These are phyloP conservation scores for Handroanthus guayacan DNA, from an alignment of 257 asterid genomes.

Conservation along the genomic window DNA sequence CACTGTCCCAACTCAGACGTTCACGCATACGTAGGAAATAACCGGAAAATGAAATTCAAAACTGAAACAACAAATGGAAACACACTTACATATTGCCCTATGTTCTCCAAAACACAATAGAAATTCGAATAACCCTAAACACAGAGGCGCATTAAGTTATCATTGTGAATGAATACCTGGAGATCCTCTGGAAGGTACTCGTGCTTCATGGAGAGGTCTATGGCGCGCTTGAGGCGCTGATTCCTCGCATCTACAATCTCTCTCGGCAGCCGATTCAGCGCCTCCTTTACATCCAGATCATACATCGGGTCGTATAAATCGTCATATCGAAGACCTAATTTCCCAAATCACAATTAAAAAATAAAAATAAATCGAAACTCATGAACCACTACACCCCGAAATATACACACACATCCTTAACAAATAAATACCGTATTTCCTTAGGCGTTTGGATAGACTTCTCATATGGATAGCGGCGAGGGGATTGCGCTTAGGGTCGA, in stretches of 20 bases:
- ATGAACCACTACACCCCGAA: not conserved
- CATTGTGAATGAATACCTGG: constrained; percentile 54
- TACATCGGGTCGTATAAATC: constrained; percentile 82
- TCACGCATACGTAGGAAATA: constrained; percentile 2
- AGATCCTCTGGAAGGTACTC: constrained; percentile 75
- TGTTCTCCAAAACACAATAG: not conserved
- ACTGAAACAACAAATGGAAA: constrained; percentile 14
- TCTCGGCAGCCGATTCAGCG: constrained; percentile 86
- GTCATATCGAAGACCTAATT: constrained; percentile 82
- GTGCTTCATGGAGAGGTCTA: constrained; percentile 97
- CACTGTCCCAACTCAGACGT: not conserved
- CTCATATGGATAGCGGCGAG: constrained; percentile 79
- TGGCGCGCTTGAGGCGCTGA: constrained; percentile 87
- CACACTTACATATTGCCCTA: constrained; percentile 15
- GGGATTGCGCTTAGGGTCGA: constrained; percentile 79
- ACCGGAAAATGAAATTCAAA: not conserved
- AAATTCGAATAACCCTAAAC: constrained; percentile 14
- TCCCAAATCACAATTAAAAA: constrained; percentile 11
- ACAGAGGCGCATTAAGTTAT: not conserved
- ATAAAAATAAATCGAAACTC: not conserved
- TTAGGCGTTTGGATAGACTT: constrained; percentile 61
- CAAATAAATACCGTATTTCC: constrained; percentile 54
- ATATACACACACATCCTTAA: not conserved
- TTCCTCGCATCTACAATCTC: constrained; percentile 92
- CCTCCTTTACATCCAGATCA: constrained; percentile 92